A percentile compares a stretch with the other conserved stretches of the same genome.
Conservation (phyloP, 805 yeast species). For the Candida montana region DNA sequence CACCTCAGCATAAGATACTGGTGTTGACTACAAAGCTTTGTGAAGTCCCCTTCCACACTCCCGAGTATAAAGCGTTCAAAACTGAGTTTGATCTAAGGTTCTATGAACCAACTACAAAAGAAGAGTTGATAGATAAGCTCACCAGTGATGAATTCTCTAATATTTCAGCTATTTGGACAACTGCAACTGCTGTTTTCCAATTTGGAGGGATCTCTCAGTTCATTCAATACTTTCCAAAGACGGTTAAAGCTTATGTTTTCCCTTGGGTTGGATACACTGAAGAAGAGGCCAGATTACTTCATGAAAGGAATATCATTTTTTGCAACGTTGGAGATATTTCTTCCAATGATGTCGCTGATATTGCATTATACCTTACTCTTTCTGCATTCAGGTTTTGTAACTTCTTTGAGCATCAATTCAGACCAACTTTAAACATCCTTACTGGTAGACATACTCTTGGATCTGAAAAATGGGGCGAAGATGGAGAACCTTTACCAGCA, state of each 20-base stretch:
- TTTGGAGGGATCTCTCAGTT: constrained; percentile 40
- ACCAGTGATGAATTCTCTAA: constrained; percentile 30
- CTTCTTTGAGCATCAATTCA: constrained; percentile 40
- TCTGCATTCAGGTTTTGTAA: constrained; percentile 55
- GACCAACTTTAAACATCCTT: constrained; percentile 36
- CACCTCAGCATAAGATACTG: constrained; percentile 21
- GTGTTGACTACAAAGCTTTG: constrained; percentile 26
- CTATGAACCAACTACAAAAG: constrained; percentile 37
- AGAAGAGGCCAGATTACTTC: constrained; percentile 40
- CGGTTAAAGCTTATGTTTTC: constrained; percentile 43
- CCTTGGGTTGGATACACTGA: constrained; percentile 62
- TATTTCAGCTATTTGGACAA: constrained; percentile 49
- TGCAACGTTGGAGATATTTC: constrained; percentile 59
- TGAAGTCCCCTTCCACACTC: constrained; percentile 41
- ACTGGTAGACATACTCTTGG: constrained; percentile 38
- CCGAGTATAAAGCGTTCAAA: constrained; percentile 41
- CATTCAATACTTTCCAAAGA: constrained; percentile 40
- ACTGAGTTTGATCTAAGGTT: constrained; percentile 33
- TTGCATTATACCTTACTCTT: constrained; percentile 54
- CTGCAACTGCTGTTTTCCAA: constrained; percentile 42
- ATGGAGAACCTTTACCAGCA: constrained; percentile 25
- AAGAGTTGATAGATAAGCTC: constrained; percentile 39
- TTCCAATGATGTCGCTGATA: constrained; percentile 67
- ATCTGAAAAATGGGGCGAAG: constrained; percentile 27
- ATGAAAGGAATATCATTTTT: constrained; percentile 43